Conservation (phyloP, 2,329 filamentous ascomycete genomes). For the Atkinsonella texensis region DNA sequence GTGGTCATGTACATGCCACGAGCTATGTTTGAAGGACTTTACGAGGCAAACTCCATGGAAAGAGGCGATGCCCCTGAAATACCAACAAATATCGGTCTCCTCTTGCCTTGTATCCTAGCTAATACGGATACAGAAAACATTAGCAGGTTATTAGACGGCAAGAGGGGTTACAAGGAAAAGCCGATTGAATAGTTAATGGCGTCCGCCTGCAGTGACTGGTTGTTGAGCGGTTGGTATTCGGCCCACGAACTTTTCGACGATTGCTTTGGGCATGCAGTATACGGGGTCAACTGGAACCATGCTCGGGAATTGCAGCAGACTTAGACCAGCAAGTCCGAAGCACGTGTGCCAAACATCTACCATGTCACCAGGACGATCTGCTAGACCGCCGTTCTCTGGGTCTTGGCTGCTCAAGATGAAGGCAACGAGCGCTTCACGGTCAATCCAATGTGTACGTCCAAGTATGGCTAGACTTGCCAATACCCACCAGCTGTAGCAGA, state of each 20-base stretch:
- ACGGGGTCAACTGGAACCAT: conserved; percentile 74
- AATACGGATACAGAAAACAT: conserved; percentile 30
- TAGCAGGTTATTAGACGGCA: conserved; percentile 60
- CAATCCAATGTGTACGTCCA: conserved; percentile 81
- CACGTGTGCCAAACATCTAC: conserved; percentile 95
- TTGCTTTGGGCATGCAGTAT: conserved; percentile 69
- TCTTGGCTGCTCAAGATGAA: conserved; percentile 92
- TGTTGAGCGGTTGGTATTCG: background rate
- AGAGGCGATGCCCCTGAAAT: conserved; percentile 16
- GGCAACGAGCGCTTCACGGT: conserved; percentile 60
- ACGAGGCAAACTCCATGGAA: conserved; percentile 15
- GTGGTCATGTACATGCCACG: background rate
- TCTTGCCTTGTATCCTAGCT: conserved; percentile 61
- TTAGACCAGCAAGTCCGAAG: conserved; percentile 81
- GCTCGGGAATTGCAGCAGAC: conserved; percentile 66
- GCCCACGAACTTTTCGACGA: conserved; percentile 47
- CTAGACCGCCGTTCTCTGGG: conserved; percentile 67
- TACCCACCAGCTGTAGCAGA: conserved; percentile 99
- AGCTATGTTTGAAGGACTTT: conserved; percentile 14
- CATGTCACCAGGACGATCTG: conserved; percentile 85
- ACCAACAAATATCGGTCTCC: conserved; percentile 32
- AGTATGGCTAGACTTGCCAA: conserved; percentile 86
- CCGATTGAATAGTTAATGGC: background rate
- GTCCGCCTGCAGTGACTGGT: too few species aligned
- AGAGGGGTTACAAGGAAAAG: conserved; percentile 30